These are phyloP conservation scores for Metarhizium album DNA, from an alignment of 2,329 filamentous ascomycete genomes.

Conservation along the genomic window DNA sequence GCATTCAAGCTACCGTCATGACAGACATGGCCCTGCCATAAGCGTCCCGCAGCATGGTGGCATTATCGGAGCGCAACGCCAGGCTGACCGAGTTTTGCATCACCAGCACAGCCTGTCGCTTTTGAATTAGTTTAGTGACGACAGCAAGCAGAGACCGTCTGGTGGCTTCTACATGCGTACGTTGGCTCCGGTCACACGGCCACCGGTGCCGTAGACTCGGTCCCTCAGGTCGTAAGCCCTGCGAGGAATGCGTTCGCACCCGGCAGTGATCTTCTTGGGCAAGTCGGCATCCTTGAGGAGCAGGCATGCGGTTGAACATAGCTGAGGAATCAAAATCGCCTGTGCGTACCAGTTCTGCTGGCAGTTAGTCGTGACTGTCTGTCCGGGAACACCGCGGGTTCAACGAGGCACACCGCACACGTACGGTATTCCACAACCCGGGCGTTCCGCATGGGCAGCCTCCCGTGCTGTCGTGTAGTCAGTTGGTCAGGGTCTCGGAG, in stretches of 20 bases:
- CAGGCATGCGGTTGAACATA: conserved; percentile 12
- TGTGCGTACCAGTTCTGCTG: conserved; percentile 16
- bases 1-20: conserved; percentile 9
- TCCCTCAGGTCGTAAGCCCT: conserved; percentile 13
- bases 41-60: conserved; percentile 11
- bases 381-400: not conserved
- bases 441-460: conserved; percentile 4
- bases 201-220: conserved; percentile 10
- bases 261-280: conserved; percentile 7
- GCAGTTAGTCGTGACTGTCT: not conserved
- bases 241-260: conserved; percentile 12
- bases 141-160: not conserved
- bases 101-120: conserved; percentile 10
- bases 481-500: not conserved
- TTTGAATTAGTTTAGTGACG: not conserved
- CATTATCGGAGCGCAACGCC: conserved; percentile 12
- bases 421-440: conserved; percentile 12
- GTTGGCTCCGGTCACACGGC: conserved; percentile 13
- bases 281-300: conserved; percentile 11
- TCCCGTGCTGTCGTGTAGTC: conserved; percentile 5
- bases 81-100: conserved; percentile 15
- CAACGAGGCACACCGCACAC: not conserved
- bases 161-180: conserved; percentile 2
- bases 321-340: conserved; percentile 13
- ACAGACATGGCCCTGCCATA: conserved; percentile 9